Evolutionary conservation across 495 filamentous ascomycete species (phyloP), one percentile per base, ranked within the genome.

Genomic region (Penicillium antarcticum): DNA sequence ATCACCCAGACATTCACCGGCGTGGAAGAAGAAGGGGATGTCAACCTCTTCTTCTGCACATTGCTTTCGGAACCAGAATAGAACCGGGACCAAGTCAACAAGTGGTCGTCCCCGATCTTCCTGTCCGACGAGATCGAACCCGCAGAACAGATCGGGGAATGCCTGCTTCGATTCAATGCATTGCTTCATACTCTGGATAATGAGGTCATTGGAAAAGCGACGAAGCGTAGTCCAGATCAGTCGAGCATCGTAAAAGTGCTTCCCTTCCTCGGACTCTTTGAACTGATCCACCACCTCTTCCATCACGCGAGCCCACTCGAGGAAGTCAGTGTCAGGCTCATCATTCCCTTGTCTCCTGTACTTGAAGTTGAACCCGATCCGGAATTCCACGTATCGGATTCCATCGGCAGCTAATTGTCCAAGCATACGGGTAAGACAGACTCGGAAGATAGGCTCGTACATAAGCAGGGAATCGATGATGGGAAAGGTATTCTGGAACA

Each of bases 21-120:
- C 94, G 60, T 95, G 91, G 67, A 98, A 92, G 74, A 92, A 94
- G 70, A 96, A 95, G 3, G 94, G 94, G n/a, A 98, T 86, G 18
- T 94, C 82, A 24, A 96, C 78, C 7, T 78, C 83, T 62, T 90
- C 84, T 59, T 88, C 80, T 10, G 80, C 79, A 63, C 92, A 97
- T 44, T 81, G 80, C 61, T 92, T 92, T 32, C 83, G 83, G 75
- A 97, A 97, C 89, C 89, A 96, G 60, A 97, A 91, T 1, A 97
- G 70, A 45, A 95, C 80, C 0, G 92, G 91, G 0, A 90, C 78
- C 2, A 95, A 72, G 56, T 92, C 87, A 23, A 77, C 78, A 8
- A 96, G 81, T 1, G 90, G 75, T 34, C 88, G 77, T 5, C 91
- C 91, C 5, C 72, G 58, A 56, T 92, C 86, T 73, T 96, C 94